These are phyloP conservation scores for Orbilia oligospora DNA, from an alignment of 2,329 filamentous ascomycete species.

Conservation along the genomic window DNA sequence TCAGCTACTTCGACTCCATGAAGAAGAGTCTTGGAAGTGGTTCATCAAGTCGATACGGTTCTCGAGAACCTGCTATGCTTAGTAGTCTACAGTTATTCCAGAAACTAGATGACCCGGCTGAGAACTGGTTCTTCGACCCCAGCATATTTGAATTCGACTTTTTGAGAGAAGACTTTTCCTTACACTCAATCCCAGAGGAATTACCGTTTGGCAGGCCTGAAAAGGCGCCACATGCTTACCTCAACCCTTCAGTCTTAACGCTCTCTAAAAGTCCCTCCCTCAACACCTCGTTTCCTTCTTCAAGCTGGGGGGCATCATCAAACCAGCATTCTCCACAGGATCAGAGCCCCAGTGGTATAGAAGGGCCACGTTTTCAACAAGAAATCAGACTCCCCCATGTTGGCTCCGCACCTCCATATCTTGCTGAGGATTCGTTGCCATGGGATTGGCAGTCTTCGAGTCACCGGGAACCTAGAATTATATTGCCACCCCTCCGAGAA, in stretches of 20 bases:
- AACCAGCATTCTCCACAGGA: conserved; percentile 51
- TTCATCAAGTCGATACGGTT: conserved; percentile 46
- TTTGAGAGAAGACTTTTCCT: conserved; percentile 55
- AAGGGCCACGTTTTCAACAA: conserved; percentile 42
- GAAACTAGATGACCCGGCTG: conserved; percentile 53
- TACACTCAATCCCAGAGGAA: conserved; percentile 56
- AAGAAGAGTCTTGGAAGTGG: conserved; percentile 52
- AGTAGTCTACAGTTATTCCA: conserved; percentile 53
- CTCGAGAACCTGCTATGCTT: conserved; percentile 49
- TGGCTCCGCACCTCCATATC: conserved; percentile 50
- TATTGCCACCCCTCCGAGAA: conserved; percentile 63
- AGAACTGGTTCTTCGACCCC: conserved; percentile 57
- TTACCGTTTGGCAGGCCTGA: conserved; percentile 35
- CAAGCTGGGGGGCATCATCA: conserved; percentile 38
- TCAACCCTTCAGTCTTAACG: conserved; percentile 48
- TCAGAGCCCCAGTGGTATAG: conserved; percentile 46
- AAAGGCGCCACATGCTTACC: conserved; percentile 48
- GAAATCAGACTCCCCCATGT: conserved; percentile 57
- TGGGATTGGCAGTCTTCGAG: conserved; percentile 64
- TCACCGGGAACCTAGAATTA: conserved; percentile 62
- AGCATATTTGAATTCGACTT: conserved; percentile 60
- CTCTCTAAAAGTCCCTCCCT: conserved; percentile 53
- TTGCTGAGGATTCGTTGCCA: conserved; percentile 63
- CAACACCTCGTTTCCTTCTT: conserved; percentile 47
- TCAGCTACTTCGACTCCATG: conserved; percentile 57